Percentiles rank a stretch among this genome's conserved stretches.
Conservation (phyloP, 768 basidiomycete genomes). For the Suillus luteus region DNA sequence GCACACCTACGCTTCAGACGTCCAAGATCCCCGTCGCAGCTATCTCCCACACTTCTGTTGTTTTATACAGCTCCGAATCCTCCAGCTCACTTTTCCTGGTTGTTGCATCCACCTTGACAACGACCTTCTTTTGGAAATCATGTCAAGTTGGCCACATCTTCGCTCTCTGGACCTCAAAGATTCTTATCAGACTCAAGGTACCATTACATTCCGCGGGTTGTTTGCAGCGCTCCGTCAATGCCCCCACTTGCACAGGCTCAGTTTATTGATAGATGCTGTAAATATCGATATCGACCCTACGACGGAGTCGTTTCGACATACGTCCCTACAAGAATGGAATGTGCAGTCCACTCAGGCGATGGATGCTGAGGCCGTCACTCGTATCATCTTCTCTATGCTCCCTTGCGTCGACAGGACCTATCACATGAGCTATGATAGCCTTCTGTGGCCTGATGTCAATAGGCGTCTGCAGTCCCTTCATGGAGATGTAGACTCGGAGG, state of each 20-base stretch:
- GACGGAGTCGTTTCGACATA: background rate
- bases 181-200: background rate
- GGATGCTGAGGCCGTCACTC: background rate
- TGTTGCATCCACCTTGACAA: background rate
- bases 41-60: background rate
- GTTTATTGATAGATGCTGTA: background rate
- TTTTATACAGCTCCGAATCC: background rate
- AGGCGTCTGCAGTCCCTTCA: background rate
- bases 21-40: background rate
- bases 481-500: background rate
- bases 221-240: background rate
- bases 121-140: background rate
- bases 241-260: background rate
- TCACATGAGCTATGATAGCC: background rate
- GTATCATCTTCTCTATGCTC: background rate
- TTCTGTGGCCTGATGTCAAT: background rate
- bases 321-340: background rate
- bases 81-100: background rate
- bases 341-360: background rate
- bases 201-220: background rate
- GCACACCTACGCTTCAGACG: background rate
- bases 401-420: background rate
- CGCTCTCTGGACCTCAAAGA: background rate
- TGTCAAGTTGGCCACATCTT: background rate
- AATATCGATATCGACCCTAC: background rate